These are phyloP conservation scores for Persicaria tinctoria DNA, from an alignment of 148 eudicot species.

Conservation along the genomic window DNA sequence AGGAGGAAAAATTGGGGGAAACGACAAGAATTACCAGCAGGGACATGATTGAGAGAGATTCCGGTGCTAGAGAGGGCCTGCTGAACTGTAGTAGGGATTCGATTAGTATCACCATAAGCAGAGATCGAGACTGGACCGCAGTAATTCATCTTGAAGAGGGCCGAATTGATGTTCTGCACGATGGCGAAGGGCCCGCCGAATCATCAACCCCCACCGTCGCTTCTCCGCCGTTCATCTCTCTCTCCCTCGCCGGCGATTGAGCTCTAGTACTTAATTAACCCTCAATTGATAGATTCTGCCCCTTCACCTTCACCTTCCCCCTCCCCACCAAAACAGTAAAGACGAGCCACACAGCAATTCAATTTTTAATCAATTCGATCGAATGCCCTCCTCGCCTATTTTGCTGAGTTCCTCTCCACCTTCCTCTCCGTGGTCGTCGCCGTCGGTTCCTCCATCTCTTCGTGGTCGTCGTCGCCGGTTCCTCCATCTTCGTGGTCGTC, in stretches of 20 bases:
- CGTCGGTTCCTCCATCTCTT: too few species aligned
- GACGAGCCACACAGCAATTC: too few species aligned
- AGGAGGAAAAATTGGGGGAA: not conserved
- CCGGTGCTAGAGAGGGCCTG: conserved; percentile 59
- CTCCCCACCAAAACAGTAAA: too few species aligned
- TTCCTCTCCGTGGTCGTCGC: too few species aligned
- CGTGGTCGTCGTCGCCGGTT: too few species aligned
- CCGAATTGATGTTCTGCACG: conserved; percentile 58
- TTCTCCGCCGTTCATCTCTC: conserved; percentile 12
- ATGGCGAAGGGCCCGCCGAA: conserved; percentile 44
- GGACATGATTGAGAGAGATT: conserved; percentile 69
- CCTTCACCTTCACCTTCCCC: not conserved
- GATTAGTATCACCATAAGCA: conserved; percentile 54
- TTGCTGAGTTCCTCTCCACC: too few species aligned
- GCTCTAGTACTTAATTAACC: not conserved
- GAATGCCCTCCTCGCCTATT: too few species aligned
- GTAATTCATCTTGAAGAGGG: conserved; percentile 42
- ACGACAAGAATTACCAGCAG: conserved; percentile 31
- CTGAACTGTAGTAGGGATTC: conserved; percentile 35
- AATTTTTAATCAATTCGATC: too few species aligned
- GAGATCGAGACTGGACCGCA: conserved; percentile 55
- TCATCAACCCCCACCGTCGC: conserved; percentile 10
- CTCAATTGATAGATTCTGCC: not conserved
- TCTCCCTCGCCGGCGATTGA: not conserved
- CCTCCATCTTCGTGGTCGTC: too few species aligned